phyloP scores from a whole-genome alignment of 805 yeast genomes.

The Cyberlindnera bimundalis region DNA sequence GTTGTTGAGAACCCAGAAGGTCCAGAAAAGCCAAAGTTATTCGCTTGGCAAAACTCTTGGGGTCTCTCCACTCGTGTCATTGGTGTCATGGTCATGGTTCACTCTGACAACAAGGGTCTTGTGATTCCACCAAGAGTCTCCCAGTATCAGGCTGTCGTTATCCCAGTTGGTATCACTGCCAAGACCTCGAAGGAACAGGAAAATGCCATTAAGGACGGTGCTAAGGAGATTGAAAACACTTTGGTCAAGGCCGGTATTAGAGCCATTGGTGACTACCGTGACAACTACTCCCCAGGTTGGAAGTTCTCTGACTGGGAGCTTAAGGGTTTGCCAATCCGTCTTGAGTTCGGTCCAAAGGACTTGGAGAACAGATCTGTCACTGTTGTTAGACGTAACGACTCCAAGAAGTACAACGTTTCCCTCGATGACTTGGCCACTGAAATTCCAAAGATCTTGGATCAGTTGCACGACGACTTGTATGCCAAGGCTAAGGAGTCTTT shows the following conservation, averaged over 20 bases:
- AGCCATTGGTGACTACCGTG: conserved; percentile 84
- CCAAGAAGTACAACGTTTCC: conserved; percentile 66
- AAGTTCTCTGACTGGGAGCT: conserved; percentile 96
- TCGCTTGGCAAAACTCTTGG: conserved; percentile 98
- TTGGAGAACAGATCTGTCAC: conserved; percentile 72
- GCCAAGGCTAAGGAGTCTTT: conserved; percentile 75
- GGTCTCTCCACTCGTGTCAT: conserved; percentile 97
- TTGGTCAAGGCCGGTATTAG: conserved; percentile 65
- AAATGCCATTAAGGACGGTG: conserved; percentile 63
- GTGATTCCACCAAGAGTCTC: conserved; percentile 98
- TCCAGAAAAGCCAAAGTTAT: conserved; percentile 76
- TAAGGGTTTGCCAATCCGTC: conserved; percentile 90
- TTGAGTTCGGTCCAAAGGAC: conserved; percentile 97
- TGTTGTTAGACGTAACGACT: conserved; percentile 91
- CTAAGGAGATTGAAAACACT: conserved; percentile 61
- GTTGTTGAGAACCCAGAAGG: conserved; percentile 95
- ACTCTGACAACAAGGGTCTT: conserved; percentile 96
- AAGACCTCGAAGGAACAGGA: conserved; percentile 79
- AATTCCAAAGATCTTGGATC: conserved; percentile 75
- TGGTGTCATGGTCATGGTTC: conserved; percentile 99
- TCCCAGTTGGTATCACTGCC: conserved; percentile 92
- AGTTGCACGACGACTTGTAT: conserved; percentile 74
- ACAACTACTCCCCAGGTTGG: conserved; percentile 97
- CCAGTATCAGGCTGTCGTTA: conserved; percentile 83
- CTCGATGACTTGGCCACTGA: conserved; percentile 61